Evolutionary conservation across 129 eudicot genomes (phyloP).

Genomic region (sunflower (Helianthus annuus)): DNA sequence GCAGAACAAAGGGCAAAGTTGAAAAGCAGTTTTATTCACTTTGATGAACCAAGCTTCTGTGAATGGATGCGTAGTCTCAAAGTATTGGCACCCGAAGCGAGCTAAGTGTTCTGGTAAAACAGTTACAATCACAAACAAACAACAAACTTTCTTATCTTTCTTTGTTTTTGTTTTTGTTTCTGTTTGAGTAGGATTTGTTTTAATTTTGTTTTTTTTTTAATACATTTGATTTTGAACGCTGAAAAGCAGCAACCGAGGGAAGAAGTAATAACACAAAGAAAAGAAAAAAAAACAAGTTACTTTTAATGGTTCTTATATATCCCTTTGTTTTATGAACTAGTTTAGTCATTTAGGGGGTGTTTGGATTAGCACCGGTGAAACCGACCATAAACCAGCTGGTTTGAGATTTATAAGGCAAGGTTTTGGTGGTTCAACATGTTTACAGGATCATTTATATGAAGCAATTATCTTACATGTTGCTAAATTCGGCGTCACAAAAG

Average conservation of each 20-base stretch:
- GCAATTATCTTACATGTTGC: too few species aligned
- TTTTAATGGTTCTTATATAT: slow-evolving; percentile 22
- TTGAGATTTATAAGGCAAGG: too few species aligned
- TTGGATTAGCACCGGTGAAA: neutral
- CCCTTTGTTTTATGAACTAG: neutral
- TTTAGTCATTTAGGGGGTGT: neutral
- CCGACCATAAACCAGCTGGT: too few species aligned
- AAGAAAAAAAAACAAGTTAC: slow-evolving; percentile 15
- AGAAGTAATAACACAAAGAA: slow-evolving; percentile 15
- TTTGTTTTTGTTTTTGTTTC: slow-evolving; percentile 20
- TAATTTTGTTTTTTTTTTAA: slow-evolving; percentile 21
- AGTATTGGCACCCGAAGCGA: slow-evolving; percentile 90
- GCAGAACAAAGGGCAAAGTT: slow-evolving; percentile 76
- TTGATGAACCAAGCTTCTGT: slow-evolving; percentile 92
- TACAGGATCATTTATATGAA: too few species aligned
- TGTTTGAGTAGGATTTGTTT: slow-evolving; percentile 20
- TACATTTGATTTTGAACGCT: slow-evolving; percentile 32
- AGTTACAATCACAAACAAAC: slow-evolving; percentile 8
- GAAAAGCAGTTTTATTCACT: slow-evolving; percentile 86
- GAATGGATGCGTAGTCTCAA: slow-evolving; percentile 95
- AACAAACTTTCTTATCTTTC: neutral
- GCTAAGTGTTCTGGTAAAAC: slow-evolving; percentile 28
- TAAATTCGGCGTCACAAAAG: too few species aligned
- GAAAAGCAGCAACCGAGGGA: slow-evolving; percentile 25
- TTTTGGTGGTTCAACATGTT: too few species aligned